These are phyloP conservation scores for Bretziella fagacearum DNA, from an alignment of 2,329 filamentous ascomycete species.

Conservation along the genomic window DNA sequence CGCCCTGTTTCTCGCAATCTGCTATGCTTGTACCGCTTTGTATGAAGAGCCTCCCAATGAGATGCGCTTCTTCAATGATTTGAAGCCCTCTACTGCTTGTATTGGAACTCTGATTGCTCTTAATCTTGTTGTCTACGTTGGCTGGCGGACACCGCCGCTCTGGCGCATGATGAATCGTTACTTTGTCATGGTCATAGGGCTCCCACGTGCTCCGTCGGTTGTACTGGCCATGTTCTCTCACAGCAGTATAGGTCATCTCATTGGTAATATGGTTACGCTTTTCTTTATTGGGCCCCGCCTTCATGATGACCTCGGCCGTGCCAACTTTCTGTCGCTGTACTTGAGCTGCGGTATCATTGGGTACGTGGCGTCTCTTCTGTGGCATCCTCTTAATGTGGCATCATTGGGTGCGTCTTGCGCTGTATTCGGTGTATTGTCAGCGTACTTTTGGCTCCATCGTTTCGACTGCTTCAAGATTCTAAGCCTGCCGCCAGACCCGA, in stretches of 20 bases:
- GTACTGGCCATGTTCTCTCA: conserved; percentile 55
- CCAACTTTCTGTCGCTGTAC: conserved; percentile 52
- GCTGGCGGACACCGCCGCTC: conserved; percentile 46
- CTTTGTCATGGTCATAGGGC: conserved; percentile 47
- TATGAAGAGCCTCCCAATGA: conserved; percentile 24
- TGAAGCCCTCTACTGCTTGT: conserved; percentile 47
- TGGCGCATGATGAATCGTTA: conserved; percentile 53
- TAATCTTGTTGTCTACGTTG: conserved; percentile 39
- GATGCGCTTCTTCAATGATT: conserved; percentile 39
- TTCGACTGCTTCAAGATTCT: conserved; percentile 40
- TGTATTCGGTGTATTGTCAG: conserved; percentile 41
- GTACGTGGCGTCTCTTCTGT: conserved; percentile 39
- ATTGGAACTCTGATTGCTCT: conserved; percentile 42
- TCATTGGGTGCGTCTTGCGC: conserved; percentile 52
- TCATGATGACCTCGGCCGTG: conserved; percentile 54
- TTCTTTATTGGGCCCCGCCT: conserved; percentile 49
- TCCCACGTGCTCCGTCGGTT: conserved; percentile 43
- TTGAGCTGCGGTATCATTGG: conserved; percentile 39
- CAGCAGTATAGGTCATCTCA: conserved; percentile 41
- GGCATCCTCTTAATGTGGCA: conserved; percentile 32
- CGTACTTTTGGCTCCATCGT: conserved; percentile 44
- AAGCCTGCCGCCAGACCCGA: conserved; percentile 37
- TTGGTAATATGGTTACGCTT: conserved; percentile 47
- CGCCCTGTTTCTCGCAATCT: conserved; percentile 27
- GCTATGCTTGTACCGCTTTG: conserved; percentile 28